Base-by-base conservation (phyloP, 1,284 basidiomycete genomes). In the Anthracocystis panici-leucophaei region DNA sequence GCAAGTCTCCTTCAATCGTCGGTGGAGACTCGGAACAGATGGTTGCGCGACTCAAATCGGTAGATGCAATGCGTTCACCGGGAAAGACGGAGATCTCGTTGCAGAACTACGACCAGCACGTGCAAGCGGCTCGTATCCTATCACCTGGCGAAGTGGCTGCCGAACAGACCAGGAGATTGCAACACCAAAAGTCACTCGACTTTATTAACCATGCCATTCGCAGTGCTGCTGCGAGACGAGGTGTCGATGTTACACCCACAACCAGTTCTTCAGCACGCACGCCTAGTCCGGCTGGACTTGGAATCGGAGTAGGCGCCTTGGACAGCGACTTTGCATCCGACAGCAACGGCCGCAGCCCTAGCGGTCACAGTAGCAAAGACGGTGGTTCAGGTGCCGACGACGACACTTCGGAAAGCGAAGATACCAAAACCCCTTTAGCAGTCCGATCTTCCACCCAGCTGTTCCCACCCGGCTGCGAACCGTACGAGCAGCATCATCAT, bases 201-300 rank as follows among this genome's bases (percentile, higher is more conserved):
- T 84, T 84, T 54, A 85, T 85, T 75, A 83, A 85, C 56, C 81
- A 81, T 51, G 83, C 83, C 8, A 84, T 85, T 41, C 75, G 80
- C 18, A 85, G 83, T 57, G 83, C 83, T n/a, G 82, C 83, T 2
- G 83, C 83, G 42, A 62, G 81, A 20, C 70, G 68, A 14, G 81
- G 63, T 6, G 71, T 68, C n/a, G 57, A 68, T 8, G 65, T 66
- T 6, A 67, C 60, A 2, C 60, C 62, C 14, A 62, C 66, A 1
- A 59, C 65, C 8, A 35, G 50, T 35, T 61, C 62, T 9, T 62
- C 67, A 2, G 57, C 56, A 2, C 61, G 46, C 10, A 62, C 62
- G 10, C 58, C 69, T 2, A 73, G 73, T 11, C 77, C 81, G 2
- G 52, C 78, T 5, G 81, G 82, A 2, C 66, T 84, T 2, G 82